Base-by-base conservation (phyloP, 495 filamentous ascomycete species). In the Penicillium lividum region DNA sequence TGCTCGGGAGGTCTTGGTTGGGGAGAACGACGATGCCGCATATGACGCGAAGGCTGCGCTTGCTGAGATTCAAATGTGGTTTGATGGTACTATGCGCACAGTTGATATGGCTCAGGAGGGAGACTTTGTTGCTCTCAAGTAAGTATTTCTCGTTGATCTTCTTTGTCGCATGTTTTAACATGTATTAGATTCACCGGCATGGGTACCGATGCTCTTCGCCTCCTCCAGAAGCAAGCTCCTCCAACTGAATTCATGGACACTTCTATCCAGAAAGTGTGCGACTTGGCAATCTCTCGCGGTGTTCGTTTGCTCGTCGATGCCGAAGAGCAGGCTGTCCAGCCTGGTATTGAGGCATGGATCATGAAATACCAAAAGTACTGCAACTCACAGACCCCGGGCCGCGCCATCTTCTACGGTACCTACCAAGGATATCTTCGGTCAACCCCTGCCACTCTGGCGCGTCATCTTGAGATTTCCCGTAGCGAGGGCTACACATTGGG, bases 101-200 rank as follows among this genome's bases (percentile, higher is more conserved):
- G 86, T 97, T 6, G 76, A 82, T 15, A 86, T 95, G 75, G 83
- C 89, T 0, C 77, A 81, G 38, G 77, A 82, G 7, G 90, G 89
- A 6, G 92, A 96, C 65, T 97, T 92, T 66, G 86, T 97, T 31
- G 92, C 90, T 3, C 71, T 97, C 54, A 98, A 98, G 80, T 87
- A 77, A 66, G 80, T 67, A 22, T 51, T 43, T 54, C 53, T 45
- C 27, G 28, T 36, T 25, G 8, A 40, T 27, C 34, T 11, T 8
- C 3, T 11, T 29, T 7, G 27, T 15, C 3, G 9, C 25, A 16
- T 40, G 33, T 36, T 34, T 54, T 52, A 54, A 61, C 57, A 53
- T 53, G 58, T 27, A 25, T 30, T 56, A 84, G 81, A 61, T 94
- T 94, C 74, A 93, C 89, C 18, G 93, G 93, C n/a, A 92, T 93